These are phyloP conservation scores for Penicillium paxilli DNA, from an alignment of 495 filamentous ascomycete species.

Conservation along the genomic window DNA sequence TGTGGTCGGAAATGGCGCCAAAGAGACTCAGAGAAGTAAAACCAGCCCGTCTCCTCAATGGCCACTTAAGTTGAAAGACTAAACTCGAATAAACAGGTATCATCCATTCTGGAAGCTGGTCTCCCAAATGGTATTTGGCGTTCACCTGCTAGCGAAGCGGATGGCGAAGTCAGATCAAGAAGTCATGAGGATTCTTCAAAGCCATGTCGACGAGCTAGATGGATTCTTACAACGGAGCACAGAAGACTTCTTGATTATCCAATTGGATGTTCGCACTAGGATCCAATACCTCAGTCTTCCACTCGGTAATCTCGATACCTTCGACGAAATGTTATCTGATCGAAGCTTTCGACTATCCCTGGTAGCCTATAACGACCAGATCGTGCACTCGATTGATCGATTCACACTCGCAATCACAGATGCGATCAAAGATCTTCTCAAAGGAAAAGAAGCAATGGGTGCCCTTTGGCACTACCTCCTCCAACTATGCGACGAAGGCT, in stretches of 20 bases:
- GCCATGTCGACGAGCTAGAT: constrained; percentile 91
- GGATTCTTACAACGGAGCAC: constrained; percentile 81
- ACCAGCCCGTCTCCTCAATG: no score
- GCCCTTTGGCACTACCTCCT: constrained; percentile 76
- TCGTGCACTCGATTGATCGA: constrained; percentile 82
- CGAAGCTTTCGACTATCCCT: constrained; percentile 78
- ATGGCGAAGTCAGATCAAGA: constrained; percentile 85
- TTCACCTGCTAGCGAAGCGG: constrained; percentile 81
- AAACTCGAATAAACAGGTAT: constrained; percentile 37
- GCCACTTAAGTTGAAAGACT: background rate
- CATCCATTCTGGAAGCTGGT: constrained; percentile 90
- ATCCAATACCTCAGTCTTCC: constrained; percentile 79
- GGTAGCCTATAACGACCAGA: constrained; percentile 83
- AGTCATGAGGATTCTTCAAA: constrained; percentile 86
- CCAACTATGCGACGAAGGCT: constrained; percentile 57
- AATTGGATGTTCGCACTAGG: constrained; percentile 69
- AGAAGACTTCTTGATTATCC: constrained; percentile 83
- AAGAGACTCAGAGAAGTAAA: constrained; percentile 56
- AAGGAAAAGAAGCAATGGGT: constrained; percentile 73
- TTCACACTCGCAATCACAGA: constrained; percentile 75
- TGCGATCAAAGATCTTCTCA: constrained; percentile 71
- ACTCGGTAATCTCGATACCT: constrained; percentile 76
- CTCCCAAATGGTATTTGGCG: constrained; percentile 90
- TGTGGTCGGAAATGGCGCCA: constrained; percentile 74
- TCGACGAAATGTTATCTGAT: constrained; percentile 87